Evolutionary conservation across 805 yeast genomes (phyloP).

Genomic region (Metschnikowia drakensbergensis): DNA sequence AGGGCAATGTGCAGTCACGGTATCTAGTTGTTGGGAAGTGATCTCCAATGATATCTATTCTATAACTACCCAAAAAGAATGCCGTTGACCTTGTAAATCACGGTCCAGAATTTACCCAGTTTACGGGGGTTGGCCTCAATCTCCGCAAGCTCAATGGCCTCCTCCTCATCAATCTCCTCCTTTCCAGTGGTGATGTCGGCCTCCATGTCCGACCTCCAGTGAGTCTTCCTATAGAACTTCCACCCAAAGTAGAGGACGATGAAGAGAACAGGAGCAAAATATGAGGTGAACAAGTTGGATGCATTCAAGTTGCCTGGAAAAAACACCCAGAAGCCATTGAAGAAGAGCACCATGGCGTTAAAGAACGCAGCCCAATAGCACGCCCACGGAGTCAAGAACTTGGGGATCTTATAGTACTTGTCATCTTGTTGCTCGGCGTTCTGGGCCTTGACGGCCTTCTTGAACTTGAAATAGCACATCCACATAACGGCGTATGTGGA

Average conservation of each 20-base stretch:
- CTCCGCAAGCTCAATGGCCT: conserved; percentile 28
- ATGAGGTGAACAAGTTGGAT: conserved; percentile 34
- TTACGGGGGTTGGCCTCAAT: conserved; percentile 20
- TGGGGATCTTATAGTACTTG: conserved; percentile 16
- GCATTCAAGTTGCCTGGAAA: conserved; percentile 35
- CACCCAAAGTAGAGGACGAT: conserved; percentile 47
- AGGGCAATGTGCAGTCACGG: too few species aligned
- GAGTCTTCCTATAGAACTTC: conserved; percentile 50
- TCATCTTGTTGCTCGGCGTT: conserved; percentile 31
- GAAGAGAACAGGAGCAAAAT: conserved; percentile 43
- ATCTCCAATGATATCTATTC: too few species aligned
- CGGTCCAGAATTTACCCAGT: conserved; percentile 21
- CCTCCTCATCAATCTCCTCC: conserved; percentile 59
- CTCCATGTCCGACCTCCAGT: conserved; percentile 41
- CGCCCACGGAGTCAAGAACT: conserved; percentile 12
- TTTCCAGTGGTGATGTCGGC: conserved; percentile 55
- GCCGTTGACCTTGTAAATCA: conserved; percentile 21
- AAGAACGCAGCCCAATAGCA: conserved; percentile 20
- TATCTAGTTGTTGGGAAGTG: too few species aligned
- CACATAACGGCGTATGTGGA: conserved; percentile 55
- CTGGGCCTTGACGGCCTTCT: conserved; percentile 28
- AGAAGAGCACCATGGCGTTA: conserved; percentile 26
- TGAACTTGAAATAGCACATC: conserved; percentile 49
- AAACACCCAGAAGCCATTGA: conserved; percentile 42
- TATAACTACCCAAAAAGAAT: conserved; percentile 21